phyloP scores from a whole-genome alignment of 2,329 filamentous ascomycete genomes.

The Penicillium sp. region DNA sequence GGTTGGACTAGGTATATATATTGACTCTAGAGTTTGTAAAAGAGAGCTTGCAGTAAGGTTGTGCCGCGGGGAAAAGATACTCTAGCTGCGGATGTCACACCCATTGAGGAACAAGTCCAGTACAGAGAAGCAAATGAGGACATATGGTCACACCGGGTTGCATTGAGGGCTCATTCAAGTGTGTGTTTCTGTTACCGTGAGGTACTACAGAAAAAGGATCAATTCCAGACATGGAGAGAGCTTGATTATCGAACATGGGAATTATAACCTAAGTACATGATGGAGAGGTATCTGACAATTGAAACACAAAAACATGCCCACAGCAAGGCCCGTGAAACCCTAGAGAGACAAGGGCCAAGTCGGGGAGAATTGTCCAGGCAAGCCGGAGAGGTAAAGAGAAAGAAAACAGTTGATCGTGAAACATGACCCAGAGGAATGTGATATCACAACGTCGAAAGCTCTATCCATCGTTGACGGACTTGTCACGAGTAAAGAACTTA shows the following conservation, averaged over 20 bases:
- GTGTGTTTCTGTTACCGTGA: background rate
- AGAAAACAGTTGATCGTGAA: slow-evolving; percentile 25
- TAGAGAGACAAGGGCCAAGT: background rate
- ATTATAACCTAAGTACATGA: slow-evolving; percentile 32
- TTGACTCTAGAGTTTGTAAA: background rate
- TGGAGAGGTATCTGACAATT: slow-evolving; percentile 37
- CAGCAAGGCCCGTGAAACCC: slow-evolving; percentile 1
- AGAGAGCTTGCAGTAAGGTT: background rate
- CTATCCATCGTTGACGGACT: slow-evolving; percentile 12
- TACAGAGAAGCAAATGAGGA: background rate
- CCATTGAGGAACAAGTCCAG: background rate
- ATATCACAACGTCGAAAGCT: slow-evolving; percentile 26
- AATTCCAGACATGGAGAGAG: background rate
- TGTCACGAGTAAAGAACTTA: slow-evolving; percentile 14
- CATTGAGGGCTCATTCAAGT: background rate
- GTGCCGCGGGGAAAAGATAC: background rate
- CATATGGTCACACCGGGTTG: background rate
- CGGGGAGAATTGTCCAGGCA: slow-evolving; percentile 7
- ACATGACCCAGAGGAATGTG: slow-evolving; percentile 24
- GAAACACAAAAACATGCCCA: slow-evolving; percentile 16
- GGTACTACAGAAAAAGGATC: background rate
- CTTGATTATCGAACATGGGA: slow-evolving; percentile 23
- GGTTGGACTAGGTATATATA: background rate
- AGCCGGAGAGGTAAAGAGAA: slow-evolving; percentile 6
- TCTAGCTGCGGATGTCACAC: background rate